Evolutionary conservation across 768 basidiomycete genomes (phyloP).

Genomic region (Serendipita sp.): DNA sequence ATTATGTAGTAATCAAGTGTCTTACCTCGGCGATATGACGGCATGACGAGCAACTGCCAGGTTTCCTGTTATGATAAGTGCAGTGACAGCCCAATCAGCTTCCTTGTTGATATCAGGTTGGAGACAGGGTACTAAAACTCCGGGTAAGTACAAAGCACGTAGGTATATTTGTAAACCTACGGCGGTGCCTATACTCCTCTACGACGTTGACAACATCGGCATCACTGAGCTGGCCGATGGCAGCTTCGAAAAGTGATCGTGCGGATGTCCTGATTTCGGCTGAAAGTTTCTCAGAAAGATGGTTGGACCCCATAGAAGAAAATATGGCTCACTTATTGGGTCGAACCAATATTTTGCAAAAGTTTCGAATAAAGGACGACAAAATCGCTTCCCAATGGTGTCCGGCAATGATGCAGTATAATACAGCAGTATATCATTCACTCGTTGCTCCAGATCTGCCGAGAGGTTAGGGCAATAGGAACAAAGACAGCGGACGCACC

Average conservation of each 20-base stretch:
- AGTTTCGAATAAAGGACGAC: slow-evolving; percentile 52
- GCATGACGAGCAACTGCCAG: slow-evolving; percentile 69
- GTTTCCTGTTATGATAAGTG: slow-evolving; percentile 68
- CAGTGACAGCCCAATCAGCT: slow-evolving; percentile 41
- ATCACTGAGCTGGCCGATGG: slow-evolving; percentile 50
- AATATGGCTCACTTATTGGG: slow-evolving; percentile 37
- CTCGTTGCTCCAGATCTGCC: slow-evolving; percentile 49
- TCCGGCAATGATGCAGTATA: slow-evolving; percentile 58
- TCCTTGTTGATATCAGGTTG: slow-evolving; percentile 48
- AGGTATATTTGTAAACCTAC: slow-evolving; percentile 25
- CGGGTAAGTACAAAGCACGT: slow-evolving; percentile 5
- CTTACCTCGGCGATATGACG: slow-evolving; percentile 55
- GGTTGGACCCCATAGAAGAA: background rate
- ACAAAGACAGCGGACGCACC: slow-evolving; percentile 25
- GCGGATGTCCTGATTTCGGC: slow-evolving; percentile 67
- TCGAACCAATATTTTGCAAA: slow-evolving; percentile 67
- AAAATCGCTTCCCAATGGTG: slow-evolving; percentile 42
- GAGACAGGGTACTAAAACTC: slow-evolving; percentile 37
- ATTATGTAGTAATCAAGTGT: background rate
- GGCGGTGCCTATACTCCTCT: slow-evolving; percentile 45
- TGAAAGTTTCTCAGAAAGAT: slow-evolving; percentile 17
- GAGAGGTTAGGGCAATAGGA: slow-evolving; percentile 1
- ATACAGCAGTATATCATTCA: slow-evolving; percentile 62
- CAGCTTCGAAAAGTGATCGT: slow-evolving; percentile 60
- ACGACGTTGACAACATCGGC: slow-evolving; percentile 42